Evolutionary conservation across 495 filamentous ascomycete genomes (phyloP), one percentile per base, ranked within the genome.

Genomic region (Apodospora peruviana): DNA sequence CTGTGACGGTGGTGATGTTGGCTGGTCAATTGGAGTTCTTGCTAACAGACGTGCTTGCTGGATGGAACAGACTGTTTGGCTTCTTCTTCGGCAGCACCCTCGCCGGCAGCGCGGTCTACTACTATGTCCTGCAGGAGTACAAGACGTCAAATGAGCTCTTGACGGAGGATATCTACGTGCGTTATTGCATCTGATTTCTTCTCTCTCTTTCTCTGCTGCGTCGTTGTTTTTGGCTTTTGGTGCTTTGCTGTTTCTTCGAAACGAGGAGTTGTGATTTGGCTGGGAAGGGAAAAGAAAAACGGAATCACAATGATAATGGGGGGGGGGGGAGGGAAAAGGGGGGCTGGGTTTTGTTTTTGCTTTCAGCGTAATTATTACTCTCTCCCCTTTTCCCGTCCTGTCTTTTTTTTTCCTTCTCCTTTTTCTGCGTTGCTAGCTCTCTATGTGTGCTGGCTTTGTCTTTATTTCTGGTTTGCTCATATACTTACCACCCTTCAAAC

Each of bases 91-190:
- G 93, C 48, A 80, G 85, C 45, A 83, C 87, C 29, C 74, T 87
- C 47, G 81, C 91, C 25, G 90, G 89, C 59, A 82, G 75, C 24
- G 83, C 78, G 34, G 83, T 95, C 52, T 97, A 96, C 70, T 89
- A 87, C 65, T 97, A 97, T 62, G 77, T 94, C 52, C 67, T 97
- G 48, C 83, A 88, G 60, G 91, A 98, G 66, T 97, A 97, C 69
- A 85, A 88, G 67, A 76, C 93, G 32, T 87, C 90, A 47, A 98
- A 97, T 68, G 88, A 95, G 70, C 78, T 96, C 63, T 71, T 98
- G 69, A 93, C 86, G 38, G 88, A 95, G 70, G 93, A 98, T 74
- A 96, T 98, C 66, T 87, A 87, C 71, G 93, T 97, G 81, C 64
- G 88, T 82, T 57, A 63, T 45, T 69, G 71, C 70, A 73, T 73